Percentiles rank a stretch among this genome's conserved stretches.
Evolutionary conservation across 1,284 basidiomycete genomes (phyloP).

Genomic region (Rugosomyces carneus): DNA sequence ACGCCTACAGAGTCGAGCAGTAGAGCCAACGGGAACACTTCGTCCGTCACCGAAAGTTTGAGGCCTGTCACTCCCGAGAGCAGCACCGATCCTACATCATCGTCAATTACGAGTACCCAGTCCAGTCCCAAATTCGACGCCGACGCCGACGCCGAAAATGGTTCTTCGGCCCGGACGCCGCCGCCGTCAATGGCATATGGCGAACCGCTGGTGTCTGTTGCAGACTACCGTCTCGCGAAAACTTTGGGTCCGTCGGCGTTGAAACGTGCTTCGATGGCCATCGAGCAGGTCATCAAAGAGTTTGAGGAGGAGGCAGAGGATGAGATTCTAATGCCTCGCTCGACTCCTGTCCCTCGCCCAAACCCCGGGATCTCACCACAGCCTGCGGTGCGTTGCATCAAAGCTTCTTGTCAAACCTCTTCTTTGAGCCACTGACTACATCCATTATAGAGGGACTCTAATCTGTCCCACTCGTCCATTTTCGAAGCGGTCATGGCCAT

Average conservation of each 20-base stretch:
- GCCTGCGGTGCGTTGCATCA: slow-evolving; percentile 20
- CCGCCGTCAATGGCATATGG: slow-evolving; percentile 31
- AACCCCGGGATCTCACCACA: slow-evolving; percentile 23
- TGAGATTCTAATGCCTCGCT: slow-evolving; percentile 67
- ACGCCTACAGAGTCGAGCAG: slow-evolving; percentile 40
- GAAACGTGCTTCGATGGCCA: slow-evolving; percentile 61
- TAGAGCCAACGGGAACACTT: slow-evolving; percentile 26
- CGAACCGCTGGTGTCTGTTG: slow-evolving; percentile 29
- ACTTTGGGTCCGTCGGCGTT: slow-evolving; percentile 45
- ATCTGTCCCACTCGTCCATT: slow-evolving; percentile 27
- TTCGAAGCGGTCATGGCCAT: slow-evolving; percentile 63
- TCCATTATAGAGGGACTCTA: slow-evolving; percentile 25
- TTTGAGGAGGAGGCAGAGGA: slow-evolving; percentile 65
- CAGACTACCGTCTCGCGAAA: slow-evolving; percentile 43
- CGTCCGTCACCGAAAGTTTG: slow-evolving; percentile 38
- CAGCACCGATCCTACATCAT: slow-evolving; percentile 27
- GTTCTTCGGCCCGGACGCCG: slow-evolving; percentile 30
- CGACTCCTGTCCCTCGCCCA: slow-evolving; percentile 39
- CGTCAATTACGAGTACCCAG: slow-evolving; percentile 33
- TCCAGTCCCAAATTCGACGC: slow-evolving; percentile 44
- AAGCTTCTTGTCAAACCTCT: slow-evolving; percentile 1
- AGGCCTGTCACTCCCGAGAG: slow-evolving; percentile 51
- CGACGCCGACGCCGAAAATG: slow-evolving; percentile 22
- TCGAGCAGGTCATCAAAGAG: slow-evolving; percentile 68
- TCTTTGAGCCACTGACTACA: slow-evolving; percentile 8